Percentiles rank a stretch among this genome's conserved stretches.
Conservation (phyloP, 2,329 filamentous ascomycete genomes). For the Hawksworthiomyces lignivorus region DNA sequence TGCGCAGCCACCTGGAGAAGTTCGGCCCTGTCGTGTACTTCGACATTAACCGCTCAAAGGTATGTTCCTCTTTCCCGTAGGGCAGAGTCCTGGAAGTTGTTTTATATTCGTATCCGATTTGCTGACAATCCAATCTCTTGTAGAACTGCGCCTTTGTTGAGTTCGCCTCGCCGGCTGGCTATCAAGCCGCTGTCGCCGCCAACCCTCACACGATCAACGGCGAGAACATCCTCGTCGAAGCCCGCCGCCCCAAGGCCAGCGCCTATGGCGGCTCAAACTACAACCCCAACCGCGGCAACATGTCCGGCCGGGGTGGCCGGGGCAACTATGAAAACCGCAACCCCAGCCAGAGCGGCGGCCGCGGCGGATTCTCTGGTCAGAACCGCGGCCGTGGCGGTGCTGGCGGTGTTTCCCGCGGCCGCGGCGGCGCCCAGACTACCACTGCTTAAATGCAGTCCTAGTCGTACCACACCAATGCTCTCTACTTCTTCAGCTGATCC, state of each 20-base stretch:
- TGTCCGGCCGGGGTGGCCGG: conserved; percentile 56
- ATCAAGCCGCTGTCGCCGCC: conserved; percentile 71
- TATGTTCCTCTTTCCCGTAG: too few species aligned
- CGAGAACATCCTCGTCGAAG: conserved; percentile 79
- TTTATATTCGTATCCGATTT: too few species aligned
- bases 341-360: conserved; percentile 52
- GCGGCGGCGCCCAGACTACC: conserved; percentile 49
- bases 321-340: conserved; percentile 53
- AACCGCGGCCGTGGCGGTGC: conserved; percentile 55
- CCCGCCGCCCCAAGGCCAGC: conserved; percentile 69
- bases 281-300: conserved; percentile 52
- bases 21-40: conserved; percentile 67
- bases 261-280: conserved; percentile 65
- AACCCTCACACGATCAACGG: conserved; percentile 82
- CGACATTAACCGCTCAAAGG: conserved; percentile 77
- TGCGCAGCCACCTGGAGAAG: conserved; percentile 62
- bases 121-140: too few species aligned
- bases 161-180: conserved; percentile 72
- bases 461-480: too few species aligned
- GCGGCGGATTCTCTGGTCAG: conserved; percentile 63
- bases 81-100: too few species aligned
- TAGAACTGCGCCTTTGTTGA: conserved; percentile 97
- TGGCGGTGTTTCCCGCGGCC: conserved; percentile 54
- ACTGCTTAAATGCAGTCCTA: conserved; percentile 35
- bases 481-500: too few species aligned